These are phyloP conservation scores for Viridothelium virens DNA, from an alignment of 495 filamentous ascomycete genomes.

Conservation along the genomic window DNA sequence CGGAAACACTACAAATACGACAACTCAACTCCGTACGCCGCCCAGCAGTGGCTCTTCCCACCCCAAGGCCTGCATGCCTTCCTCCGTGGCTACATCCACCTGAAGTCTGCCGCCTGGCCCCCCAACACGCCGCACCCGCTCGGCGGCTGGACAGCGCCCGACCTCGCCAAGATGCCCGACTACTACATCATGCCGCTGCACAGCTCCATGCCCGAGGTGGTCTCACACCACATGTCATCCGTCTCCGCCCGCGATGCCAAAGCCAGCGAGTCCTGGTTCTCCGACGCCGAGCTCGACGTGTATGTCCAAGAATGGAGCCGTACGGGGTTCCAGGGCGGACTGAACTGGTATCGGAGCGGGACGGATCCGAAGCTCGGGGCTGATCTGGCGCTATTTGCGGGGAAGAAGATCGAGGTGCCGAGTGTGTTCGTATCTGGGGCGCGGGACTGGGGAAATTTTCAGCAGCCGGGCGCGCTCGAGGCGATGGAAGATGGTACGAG, in stretches of 20 bases:
- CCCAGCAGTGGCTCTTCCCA: conserved; percentile 51
- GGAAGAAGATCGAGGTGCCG: conserved; percentile 56
- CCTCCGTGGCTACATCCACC: conserved; percentile 58
- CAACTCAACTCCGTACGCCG: conserved; percentile 51
- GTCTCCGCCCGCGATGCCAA: conserved; percentile 34
- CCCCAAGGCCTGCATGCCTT: conserved; percentile 49
- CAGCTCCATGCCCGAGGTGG: conserved; percentile 49
- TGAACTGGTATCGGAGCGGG: conserved; percentile 62
- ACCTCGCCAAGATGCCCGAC: conserved; percentile 51
- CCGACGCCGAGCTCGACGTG: conserved; percentile 48
- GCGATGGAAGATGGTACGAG: conserved; percentile 41
- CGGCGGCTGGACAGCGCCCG: conserved; percentile 46
- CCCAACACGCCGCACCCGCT: conserved; percentile 49
- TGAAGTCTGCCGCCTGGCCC: conserved; percentile 57
- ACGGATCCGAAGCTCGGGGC: conserved; percentile 35
- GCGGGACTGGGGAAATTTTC: conserved; percentile 60
- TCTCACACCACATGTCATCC: conserved; percentile 45
- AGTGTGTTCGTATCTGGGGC: conserved; percentile 51
- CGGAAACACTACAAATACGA: conserved; percentile 67
- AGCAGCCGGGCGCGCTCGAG: conserved; percentile 56
- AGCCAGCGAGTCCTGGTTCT: conserved; percentile 43
- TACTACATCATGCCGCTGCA: conserved; percentile 62
- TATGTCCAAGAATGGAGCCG: conserved; percentile 54
- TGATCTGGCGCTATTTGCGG: conserved; percentile 54
- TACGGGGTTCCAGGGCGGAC: conserved; percentile 62